Evolutionary conservation across 2,329 filamentous ascomycete genomes (phyloP), one percentile per base, ranked within the genome.

Genomic region (Fusarium cicatricum): DNA sequence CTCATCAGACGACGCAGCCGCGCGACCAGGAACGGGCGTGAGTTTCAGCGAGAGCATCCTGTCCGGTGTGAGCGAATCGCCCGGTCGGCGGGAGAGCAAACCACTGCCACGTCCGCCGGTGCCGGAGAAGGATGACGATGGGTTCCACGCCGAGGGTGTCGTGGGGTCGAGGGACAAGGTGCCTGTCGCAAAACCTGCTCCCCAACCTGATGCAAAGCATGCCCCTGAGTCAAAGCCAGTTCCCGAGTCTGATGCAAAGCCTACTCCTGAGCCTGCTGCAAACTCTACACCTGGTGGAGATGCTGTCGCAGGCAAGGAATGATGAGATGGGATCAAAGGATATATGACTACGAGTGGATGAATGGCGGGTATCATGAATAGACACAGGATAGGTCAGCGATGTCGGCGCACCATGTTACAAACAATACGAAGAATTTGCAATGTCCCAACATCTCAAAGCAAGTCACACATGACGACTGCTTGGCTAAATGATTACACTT

Each of bases 21-120:
- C 53, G 21, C 60, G 76, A 39, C 76, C 76, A 12, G 57, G 63
- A 15, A 78, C 75, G 31, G 76, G 77, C 52, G 74, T 71, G 36
- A 80, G 77, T 57, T 80, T 79, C 48, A 75, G 73, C 41, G 78
- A 81, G 62, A 80, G 77, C 50, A 71, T 80, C 26, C 72, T 81
- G 17, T 80, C 79, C 7, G 72, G 68, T 1, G 75, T 70, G 3
- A 73, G 72, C 52, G 69, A 69, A 19, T 67, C 66, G 7, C 59
- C 62, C 10, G 64, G 67, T 19, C 60, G 64, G 9, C 64, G 65
- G 17, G 53, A 48, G 7, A 69, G 46, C 29, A 48, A 58, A 32
- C 19, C 55, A 21, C 31, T 66, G 29, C 60, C 59, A 9, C 41
- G 55, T 11, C 57, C 49, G 6, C 39, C 56, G 21, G 37, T 52